Evolutionary conservation across 2,329 filamentous ascomycete genomes (phyloP).

Genomic region (Penicillium crustosum): DNA sequence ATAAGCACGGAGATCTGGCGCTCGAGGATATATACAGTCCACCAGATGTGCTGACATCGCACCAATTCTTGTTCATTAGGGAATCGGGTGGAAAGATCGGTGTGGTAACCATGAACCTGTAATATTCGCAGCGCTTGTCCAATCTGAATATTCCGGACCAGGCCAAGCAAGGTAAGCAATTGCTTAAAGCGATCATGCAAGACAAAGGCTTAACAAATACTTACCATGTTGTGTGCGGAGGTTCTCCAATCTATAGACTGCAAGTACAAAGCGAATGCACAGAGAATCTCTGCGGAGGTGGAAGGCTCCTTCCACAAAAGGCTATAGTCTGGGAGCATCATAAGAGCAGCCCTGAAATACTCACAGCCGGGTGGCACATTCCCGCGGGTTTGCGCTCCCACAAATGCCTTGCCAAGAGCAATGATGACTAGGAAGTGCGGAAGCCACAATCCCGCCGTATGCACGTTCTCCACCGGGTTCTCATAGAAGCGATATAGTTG

Average conservation of each 20-base stretch:
- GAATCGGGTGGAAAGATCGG: neutral
- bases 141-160: neutral
- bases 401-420: neutral
- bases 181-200: no score
- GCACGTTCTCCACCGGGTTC: neutral
- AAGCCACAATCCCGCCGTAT: neutral
- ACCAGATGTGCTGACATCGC: neutral
- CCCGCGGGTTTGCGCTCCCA: neutral
- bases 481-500: neutral
- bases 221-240: neutral
- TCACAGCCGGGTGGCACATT: neutral
- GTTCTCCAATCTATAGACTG: neutral
- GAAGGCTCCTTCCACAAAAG: neutral
- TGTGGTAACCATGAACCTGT: neutral
- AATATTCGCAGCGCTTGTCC: neutral
- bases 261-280: neutral
- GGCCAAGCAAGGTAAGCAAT: no score
- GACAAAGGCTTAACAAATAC: no score
- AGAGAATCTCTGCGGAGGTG: no score
- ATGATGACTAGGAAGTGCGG: neutral
- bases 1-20: neutral
- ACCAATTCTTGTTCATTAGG: neutral
- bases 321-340: constrained; percentile 1
- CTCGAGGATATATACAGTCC: constrained; percentile 1
- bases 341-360: neutral